Evolutionary conservation across 352 stramenopile genomes (phyloP).

Genomic region (Phytophthora aleatoria): DNA sequence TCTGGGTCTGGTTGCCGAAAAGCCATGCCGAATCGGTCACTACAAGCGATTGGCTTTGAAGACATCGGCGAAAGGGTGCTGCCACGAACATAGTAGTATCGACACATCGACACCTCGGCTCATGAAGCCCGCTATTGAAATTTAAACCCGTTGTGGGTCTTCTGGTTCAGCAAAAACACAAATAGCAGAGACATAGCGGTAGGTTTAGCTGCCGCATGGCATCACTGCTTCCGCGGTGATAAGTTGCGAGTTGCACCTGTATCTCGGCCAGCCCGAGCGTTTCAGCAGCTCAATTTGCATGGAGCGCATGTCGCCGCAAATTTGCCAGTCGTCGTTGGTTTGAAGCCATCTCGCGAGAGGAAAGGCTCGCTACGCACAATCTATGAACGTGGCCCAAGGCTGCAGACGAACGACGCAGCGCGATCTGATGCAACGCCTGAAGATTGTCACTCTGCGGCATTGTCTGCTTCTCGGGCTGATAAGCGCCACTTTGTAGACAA

Average conservation of each 20-base stretch:
- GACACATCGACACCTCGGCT: neutral
- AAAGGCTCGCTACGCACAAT: slow-evolving; percentile 18
- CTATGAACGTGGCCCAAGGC: slow-evolving; percentile 2
- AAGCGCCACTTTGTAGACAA: too few species aligned
- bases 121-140: neutral
- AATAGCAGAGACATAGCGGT: neutral
- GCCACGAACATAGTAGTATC: neutral
- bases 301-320: slow-evolving; percentile 11
- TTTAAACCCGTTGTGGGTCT: too few species aligned
- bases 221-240: too few species aligned
- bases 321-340: slow-evolving; percentile 25
- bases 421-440: neutral
- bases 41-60: neutral
- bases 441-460: neutral
- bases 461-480: neutral
- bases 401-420: slow-evolving; percentile 11
- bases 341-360: slow-evolving; percentile 21
- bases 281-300: slow-evolving; percentile 1
- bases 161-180: neutral
- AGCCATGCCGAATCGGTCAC: neutral
- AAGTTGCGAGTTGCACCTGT: too few species aligned
- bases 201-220: neutral
- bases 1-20: neutral
- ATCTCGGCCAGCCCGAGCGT: too few species aligned
- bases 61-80: neutral